Base-by-base conservation (phyloP, 768 basidiomycete species). In the Pluteus cervinus region DNA sequence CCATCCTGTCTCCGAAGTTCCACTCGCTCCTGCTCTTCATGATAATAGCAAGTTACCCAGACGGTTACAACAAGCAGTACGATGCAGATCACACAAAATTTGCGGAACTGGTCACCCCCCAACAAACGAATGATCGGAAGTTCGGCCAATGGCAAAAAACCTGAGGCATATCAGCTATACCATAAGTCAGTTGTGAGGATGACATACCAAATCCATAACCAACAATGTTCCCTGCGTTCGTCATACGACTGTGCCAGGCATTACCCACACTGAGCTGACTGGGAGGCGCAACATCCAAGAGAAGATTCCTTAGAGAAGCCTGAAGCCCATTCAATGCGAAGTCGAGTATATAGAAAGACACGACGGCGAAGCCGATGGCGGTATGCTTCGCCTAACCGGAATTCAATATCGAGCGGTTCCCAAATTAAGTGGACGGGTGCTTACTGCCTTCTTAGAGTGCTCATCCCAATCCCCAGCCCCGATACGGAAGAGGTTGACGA, bases 161-260 rank as follows among this genome's bases (percentile, higher is more conserved):
- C 90, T 82, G 47, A 11, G 43, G 14, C 23, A 25, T 5, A 20
- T 37, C 10, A 22, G 30, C 42, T 34, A 7, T 22, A 25, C 7
- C 29, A 18, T 10, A 20, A 22, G 20, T 31, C 11, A 29, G 16
- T 29, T 30, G 18, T 40, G 25, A 39, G 21, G 12, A 25, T 25
- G 16, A 47, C 74, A 41, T 52, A 86, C 89, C 92, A 54, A 94
- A 85, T 2, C 87, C 87, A 62, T 81, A 97, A 7, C 96, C 96
- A 45, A 97, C 57, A 33, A 98, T 94, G 54, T 96, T 98, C 15
- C 92, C 96, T n/a, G 91, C 80, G 54, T 98, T 91, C 29, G 80
- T 84, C 86, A 97, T 96, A 44, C 90, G 72, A 31, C 93, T 86
- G 44, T 97, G 92, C 92, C 94, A 99, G 23, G 96, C 96, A 62